Base-by-base conservation (phyloP, 768 basidiomycete species). In the Trametopsis cervina region DNA sequence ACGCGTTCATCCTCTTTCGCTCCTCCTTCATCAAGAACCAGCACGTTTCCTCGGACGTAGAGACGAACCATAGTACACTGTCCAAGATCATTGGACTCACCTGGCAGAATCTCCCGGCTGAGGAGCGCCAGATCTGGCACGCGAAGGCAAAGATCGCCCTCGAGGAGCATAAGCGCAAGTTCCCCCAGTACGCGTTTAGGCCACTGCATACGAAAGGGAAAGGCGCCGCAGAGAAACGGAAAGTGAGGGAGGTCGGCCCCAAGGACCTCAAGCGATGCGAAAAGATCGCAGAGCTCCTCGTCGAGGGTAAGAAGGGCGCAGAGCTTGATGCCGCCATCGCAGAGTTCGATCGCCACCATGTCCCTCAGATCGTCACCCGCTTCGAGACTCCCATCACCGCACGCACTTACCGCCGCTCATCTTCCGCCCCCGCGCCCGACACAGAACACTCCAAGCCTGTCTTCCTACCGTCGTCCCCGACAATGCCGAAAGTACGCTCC, bases 1-100 rank as follows among this genome's bases (percentile, higher is more conserved):
- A 90, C 58, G 88, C 87, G 21, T 90, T 90, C 68, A 90, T 89
- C 60, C 76, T 90, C 58, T 90, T 89, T 72, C 82, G 87, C 52
- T 85, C 85, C 0, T 81, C 83, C 0, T 89, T 89, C 66, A 85
- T 89, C 63, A 85, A 85, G 67, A 75, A 71, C 56, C 81, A 85
- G 57, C 83, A 84, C 56, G 85, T 89, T 54, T 80, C 85, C 7
- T 77, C 82, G 6, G 79, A 76, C 44, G 81, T 89, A 51, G 87
- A 89, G 70, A 85, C 84, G 24, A 88, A 85, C 62, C 87, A 88
- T 67, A 83, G 81, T 56, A 88, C 87, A 3, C 70, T 89, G 15
- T 88, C 85, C 12, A 89, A 87, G 76, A 89, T 88, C 59, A 85
- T 89, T 51, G 87, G 87, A 20, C 69, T 87, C 51, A 86, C 85